Evolutionary conservation across 176 grass and related monocot species (phyloP).

Genomic region (Juncus inflexus): DNA sequence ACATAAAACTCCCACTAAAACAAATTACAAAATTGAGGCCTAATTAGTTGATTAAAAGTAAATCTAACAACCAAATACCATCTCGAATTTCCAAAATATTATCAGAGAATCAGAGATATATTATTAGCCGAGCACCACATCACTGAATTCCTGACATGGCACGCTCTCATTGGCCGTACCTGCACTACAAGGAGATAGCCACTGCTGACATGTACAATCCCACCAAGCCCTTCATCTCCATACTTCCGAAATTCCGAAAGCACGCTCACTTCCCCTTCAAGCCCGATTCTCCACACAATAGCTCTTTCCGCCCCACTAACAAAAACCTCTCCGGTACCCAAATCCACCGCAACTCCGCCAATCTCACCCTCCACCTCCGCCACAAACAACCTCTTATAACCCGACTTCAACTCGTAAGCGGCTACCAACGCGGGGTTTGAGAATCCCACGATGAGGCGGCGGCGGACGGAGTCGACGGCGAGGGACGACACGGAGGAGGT

Average conservation of each 20-base stretch:
- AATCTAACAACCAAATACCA: too few relatives aligned
- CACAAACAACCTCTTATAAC: conserved; percentile 41
- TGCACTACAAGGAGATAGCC: conserved; percentile 67
- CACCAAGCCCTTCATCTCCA: conserved; percentile 22
- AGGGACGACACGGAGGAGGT: conserved; percentile 19
- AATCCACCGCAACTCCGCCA: conserved; percentile 63
- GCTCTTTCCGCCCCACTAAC: conserved; percentile 40
- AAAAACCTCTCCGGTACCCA: conserved; percentile 44
- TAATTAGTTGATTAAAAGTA: too few relatives aligned
- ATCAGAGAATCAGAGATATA: too few relatives aligned
- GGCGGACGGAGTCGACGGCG: conserved; percentile 43
- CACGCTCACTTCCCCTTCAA: conserved; percentile 13
- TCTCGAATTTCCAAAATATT: too few relatives aligned
- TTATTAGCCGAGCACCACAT: too few relatives aligned
- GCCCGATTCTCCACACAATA: conserved; percentile 45
- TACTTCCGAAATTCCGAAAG: conserved; percentile 3
- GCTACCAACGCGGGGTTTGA: conserved; percentile 35
- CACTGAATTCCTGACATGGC: too few relatives aligned
- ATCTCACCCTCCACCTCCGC: conserved; percentile 24
- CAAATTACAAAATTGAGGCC: too few relatives aligned
- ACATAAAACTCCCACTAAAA: too few relatives aligned
- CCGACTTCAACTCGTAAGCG: conserved; percentile 57
- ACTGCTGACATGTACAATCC: conserved; percentile 45
- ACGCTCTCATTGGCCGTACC: background rate
- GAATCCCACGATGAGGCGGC: conserved; percentile 58